Base-by-base conservation (phyloP, 208 protist genomes). In the Leishmania lainsoni region DNA sequence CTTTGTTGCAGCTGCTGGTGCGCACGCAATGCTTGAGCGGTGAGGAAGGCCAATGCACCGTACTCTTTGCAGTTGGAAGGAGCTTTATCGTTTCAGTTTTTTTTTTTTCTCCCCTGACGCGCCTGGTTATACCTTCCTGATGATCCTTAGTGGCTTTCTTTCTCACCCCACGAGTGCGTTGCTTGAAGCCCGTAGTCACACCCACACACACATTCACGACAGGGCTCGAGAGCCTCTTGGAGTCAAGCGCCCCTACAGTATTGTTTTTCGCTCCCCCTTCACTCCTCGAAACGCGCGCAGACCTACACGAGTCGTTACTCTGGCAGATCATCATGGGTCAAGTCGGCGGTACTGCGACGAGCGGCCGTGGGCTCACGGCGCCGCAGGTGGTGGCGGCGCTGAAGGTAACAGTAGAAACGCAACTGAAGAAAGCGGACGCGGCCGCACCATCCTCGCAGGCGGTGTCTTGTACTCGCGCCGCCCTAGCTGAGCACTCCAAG, bases 371-470 rank as follows among this genome's bases (percentile, higher is more conserved):
- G 2, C 81, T 97, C 22, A 94, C 92, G 39, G 89, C 81, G 29
- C 48, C 86, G 39, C 91, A 97, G 76, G 91, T 96, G 14, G 87
- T 88, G 14, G 86, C 72, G 9, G 92, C 93, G 5, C 75, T 97
- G 39, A 76, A 76, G 16, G 79, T 76, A 16, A 72, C 84, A 32
- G 84, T 83, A 14, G 70, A 22, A 5, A 65, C 75, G 3, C 85
- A 89, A 58, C 69, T 88, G 65, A 71, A 87, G 51, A 68, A 81
- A 16, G 79, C 84, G 16, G 39, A 39, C 2, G 86, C 82, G 14
- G 78, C 74, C 29, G 5, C 74, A 6, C 26, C 42, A 39, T 75
- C 70, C 35, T n/a, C 79, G 12, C 51, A 58, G 56, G 29, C 20
- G 17, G n/a, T 79, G 73, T 79, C 80, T 6, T 71, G 75, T 61